These are phyloP conservation scores for Ogataea ramenticola DNA, from an alignment of 805 yeast genomes.

Conservation along the genomic window DNA sequence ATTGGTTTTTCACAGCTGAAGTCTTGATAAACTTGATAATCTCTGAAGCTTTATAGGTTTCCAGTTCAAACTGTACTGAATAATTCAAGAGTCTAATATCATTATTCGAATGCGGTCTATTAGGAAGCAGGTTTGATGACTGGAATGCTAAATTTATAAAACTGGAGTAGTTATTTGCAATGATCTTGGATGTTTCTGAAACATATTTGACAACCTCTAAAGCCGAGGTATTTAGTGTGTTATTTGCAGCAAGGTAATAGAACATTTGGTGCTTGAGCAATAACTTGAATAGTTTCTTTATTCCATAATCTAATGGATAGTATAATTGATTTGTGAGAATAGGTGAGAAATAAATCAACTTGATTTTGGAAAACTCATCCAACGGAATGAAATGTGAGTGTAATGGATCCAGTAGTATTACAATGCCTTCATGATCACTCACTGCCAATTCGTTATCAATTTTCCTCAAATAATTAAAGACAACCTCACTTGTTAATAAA, in stretches of 20 bases:
- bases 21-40: background rate
- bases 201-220: background rate
- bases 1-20: background rate
- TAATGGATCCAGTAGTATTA: slow-evolving; percentile 26
- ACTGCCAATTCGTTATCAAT: slow-evolving; percentile 9
- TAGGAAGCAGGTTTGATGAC: background rate
- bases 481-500: slow-evolving; percentile 18
- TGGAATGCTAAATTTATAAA: background rate
- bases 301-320: slow-evolving; percentile 27
- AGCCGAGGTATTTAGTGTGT: background rate
- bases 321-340: slow-evolving; percentile 5
- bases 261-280: slow-evolving; percentile 12
- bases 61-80: background rate
- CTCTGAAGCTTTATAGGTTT: background rate
- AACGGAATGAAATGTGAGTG: slow-evolving; percentile 30
- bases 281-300: slow-evolving; percentile 26
- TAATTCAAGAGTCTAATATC: background rate
- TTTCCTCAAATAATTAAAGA: slow-evolving; percentile 15
- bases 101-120: background rate
- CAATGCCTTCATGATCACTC: slow-evolving; percentile 14
- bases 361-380: slow-evolving; percentile 20
- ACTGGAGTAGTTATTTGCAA: background rate
- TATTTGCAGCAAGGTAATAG: background rate
- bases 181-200: background rate
- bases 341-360: slow-evolving; percentile 22